Evolutionary conservation across 805 yeast genomes (phyloP).

Genomic region (Saccharomyces mikatae): DNA sequence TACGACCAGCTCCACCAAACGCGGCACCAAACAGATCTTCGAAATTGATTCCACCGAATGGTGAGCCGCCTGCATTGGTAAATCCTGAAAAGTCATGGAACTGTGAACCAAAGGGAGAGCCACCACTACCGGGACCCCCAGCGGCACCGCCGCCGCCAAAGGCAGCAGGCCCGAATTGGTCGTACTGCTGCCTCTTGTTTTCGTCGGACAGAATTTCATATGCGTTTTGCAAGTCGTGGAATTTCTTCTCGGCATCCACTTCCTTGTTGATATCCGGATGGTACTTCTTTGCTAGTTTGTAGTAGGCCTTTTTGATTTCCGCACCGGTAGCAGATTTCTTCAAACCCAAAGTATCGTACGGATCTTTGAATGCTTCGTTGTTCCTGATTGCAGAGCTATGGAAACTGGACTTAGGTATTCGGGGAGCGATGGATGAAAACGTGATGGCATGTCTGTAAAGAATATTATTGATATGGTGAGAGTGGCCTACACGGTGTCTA

Average conservation of each 20-base stretch:
- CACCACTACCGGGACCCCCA: slow-evolving; percentile 40
- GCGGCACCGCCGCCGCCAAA: slow-evolving; percentile 55
- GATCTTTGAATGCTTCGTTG: slow-evolving; percentile 44
- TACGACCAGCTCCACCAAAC: slow-evolving; percentile 32
- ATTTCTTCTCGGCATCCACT: slow-evolving; percentile 74
- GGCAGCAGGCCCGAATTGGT: slow-evolving; percentile 84
- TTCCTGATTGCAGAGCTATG: slow-evolving; percentile 12
- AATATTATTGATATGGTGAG: not conserved
- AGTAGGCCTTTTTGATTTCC: slow-evolving; percentile 93
- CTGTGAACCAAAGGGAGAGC: slow-evolving; percentile 35
- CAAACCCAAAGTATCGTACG: slow-evolving; percentile 79
- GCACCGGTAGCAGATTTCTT: slow-evolving; percentile 58
- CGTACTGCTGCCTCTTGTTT: slow-evolving; percentile 78
- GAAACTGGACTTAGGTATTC: slow-evolving; percentile 3
- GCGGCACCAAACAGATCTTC: slow-evolving; percentile 60
- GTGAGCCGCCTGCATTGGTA: slow-evolving; percentile 4
- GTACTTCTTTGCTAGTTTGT: slow-evolving; percentile 82
- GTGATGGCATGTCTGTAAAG: not conserved
- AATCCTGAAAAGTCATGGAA: slow-evolving; percentile 9
- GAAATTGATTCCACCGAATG: slow-evolving; percentile 41
- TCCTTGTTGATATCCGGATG: slow-evolving; percentile 98
- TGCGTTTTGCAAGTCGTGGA: slow-evolving; percentile 89
- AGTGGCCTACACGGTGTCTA: not conserved
- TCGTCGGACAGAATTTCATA: slow-evolving; percentile 86
- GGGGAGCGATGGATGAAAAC: not conserved